Evolutionary conservation across 2,329 filamentous ascomycete species (phyloP).

Genomic region (Fusarium penzigii): DNA sequence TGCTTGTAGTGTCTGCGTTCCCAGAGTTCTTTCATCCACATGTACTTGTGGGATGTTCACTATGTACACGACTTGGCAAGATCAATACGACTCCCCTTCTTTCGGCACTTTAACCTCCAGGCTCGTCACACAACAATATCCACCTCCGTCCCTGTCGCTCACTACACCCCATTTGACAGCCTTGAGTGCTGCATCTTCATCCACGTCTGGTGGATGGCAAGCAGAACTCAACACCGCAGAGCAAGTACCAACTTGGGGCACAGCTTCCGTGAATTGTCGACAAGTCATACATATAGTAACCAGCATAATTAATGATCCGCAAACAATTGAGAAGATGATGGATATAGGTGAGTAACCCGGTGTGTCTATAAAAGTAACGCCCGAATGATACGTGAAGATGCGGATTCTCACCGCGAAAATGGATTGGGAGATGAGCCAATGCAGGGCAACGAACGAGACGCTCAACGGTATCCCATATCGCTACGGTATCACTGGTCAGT

Average conservation of each 20-base stretch:
- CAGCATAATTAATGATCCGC: neutral
- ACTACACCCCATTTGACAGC: neutral
- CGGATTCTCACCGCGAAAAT: constrained; percentile 2
- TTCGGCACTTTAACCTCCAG: neutral
- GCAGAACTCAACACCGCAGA: constrained; percentile 1
- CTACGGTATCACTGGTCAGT: neutral
- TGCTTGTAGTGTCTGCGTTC: too few species aligned
- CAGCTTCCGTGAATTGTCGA: neutral
- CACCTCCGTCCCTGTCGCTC: neutral
- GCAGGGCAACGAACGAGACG: neutral
- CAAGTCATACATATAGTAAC: neutral
- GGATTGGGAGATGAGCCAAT: constrained; percentile 4
- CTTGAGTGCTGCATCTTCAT: neutral
- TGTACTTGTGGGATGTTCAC: too few species aligned
- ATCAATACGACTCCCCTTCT: neutral
- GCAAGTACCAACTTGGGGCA: neutral
- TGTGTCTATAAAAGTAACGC: neutral
- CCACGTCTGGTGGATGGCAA: neutral
- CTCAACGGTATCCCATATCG: neutral
- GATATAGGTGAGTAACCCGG: constrained; percentile 2
- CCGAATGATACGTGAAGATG: neutral
- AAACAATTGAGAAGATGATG: neutral
- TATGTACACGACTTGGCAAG: too few species aligned
- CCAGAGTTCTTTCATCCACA: too few species aligned
- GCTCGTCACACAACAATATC: neutral